phyloP scores from a whole-genome alignment of 768 basidiomycete species.

The Trametes cubensis region DNA sequence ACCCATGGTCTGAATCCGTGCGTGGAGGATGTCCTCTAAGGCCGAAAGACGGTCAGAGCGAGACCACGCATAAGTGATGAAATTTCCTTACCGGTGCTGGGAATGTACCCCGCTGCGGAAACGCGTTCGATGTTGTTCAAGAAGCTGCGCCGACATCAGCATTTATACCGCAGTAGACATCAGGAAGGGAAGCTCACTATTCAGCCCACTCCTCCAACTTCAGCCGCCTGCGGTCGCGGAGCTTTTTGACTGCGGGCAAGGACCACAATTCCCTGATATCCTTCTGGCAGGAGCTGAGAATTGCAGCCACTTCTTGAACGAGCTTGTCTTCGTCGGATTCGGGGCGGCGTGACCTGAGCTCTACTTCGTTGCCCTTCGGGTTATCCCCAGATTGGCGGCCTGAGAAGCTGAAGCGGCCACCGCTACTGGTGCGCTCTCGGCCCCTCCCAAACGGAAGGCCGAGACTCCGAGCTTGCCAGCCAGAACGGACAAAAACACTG shows the following conservation, averaged over 20 bases:
- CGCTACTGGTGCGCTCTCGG: slow-evolving; percentile 28
- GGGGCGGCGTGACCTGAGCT: slow-evolving; percentile 38
- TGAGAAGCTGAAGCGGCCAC: slow-evolving; percentile 35
- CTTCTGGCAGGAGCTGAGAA: slow-evolving; percentile 58
- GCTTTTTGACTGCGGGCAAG: slow-evolving; percentile 66
- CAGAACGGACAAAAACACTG: slow-evolving; percentile 74
- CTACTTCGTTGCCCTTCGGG: slow-evolving; percentile 11
- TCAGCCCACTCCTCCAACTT: slow-evolving; percentile 88
- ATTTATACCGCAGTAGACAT: neutral
- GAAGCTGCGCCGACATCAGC: slow-evolving; percentile 54
- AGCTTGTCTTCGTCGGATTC: slow-evolving; percentile 53
- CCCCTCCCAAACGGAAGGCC: slow-evolving; percentile 39
- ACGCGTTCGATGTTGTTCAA: slow-evolving; percentile 73
- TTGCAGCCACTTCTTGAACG: slow-evolving; percentile 60
- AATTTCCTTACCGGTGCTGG: slow-evolving; percentile 61
- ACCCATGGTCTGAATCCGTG: slow-evolving; percentile 90
- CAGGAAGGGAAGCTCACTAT: slow-evolving; percentile 57
- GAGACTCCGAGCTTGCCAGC: slow-evolving; percentile 76
- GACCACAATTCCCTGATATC: slow-evolving; percentile 77
- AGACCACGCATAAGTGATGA: neutral
- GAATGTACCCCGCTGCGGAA: slow-evolving; percentile 67
- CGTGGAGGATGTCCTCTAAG: slow-evolving; percentile 82
- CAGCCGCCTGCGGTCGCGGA: slow-evolving; percentile 69
- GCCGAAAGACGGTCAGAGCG: neutral
- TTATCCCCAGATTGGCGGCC: slow-evolving; percentile 35